Percentiles rank a stretch among this genome's conserved stretches.
Conservation (phyloP, 768 basidiomycete genomes). For the Symmetrospora coprosmae region DNA sequence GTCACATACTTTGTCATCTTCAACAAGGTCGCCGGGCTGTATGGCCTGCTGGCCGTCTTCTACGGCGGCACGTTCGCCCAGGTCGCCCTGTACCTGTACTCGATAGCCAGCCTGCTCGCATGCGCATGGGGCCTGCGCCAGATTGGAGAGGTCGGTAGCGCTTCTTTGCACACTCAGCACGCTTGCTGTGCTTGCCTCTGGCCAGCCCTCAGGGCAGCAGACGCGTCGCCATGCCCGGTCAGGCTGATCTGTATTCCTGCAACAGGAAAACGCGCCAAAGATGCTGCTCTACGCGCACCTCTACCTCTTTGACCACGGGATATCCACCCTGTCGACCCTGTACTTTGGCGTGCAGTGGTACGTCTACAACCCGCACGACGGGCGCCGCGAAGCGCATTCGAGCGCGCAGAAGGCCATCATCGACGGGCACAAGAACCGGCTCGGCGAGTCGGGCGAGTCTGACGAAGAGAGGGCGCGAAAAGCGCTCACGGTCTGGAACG, state of each 20-base stretch:
- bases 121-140: conserved; percentile 75
- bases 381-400: conserved; percentile 62
- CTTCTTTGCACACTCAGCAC: conserved; percentile 10
- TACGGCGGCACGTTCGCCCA: conserved; percentile 69
- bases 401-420: conserved; percentile 77
- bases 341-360: conserved; percentile 87
- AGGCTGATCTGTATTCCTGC: background rate
- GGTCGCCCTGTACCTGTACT: conserved; percentile 84
- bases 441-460: conserved; percentile 44
- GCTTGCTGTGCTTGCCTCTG: conserved; percentile 20
- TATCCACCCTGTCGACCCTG: conserved; percentile 80
- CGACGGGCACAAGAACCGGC: conserved; percentile 41
- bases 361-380: conserved; percentile 81
- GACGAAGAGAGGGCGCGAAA: conserved; percentile 50
- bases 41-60: conserved; percentile 80
- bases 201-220: background rate
- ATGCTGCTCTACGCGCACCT: conserved; percentile 80
- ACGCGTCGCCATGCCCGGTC: background rate
- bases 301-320: conserved; percentile 78
- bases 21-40: conserved; percentile 96
- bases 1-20: conserved; percentile 80
- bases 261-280: conserved; percentile 72
- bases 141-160: conserved; percentile 58
- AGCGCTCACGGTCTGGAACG: conserved; percentile 72
- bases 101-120: conserved; percentile 61